phyloP scores from a whole-genome alignment of 345 rosid genomes.

The Leavenworthia alabamica region DNA sequence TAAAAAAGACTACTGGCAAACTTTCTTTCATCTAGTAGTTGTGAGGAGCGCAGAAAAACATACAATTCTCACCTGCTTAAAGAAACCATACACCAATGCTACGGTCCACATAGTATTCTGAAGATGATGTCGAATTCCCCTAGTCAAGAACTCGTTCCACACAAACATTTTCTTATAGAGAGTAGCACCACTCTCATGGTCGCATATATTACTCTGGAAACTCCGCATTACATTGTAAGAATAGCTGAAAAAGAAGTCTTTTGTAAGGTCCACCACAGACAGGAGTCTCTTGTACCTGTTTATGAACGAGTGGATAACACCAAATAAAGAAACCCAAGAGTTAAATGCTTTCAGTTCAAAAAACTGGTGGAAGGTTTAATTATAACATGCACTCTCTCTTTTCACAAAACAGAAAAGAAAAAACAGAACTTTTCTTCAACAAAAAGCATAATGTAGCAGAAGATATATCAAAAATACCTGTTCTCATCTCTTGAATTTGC shows the following conservation, averaged over 20 bases:
- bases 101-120: constrained; percentile 92
- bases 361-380: neutral
- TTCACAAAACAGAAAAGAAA: neutral
- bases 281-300: constrained; percentile 96
- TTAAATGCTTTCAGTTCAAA: neutral
- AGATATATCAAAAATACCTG: constrained; percentile 48
- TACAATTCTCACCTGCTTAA: constrained; percentile 70
- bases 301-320: constrained; percentile 21
- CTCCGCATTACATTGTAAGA: constrained; percentile 90
- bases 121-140: constrained; percentile 81
- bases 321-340: neutral
- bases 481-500: constrained; percentile 59
- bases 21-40: too few species aligned
- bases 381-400: neutral
- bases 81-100: constrained; percentile 92
- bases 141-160: constrained; percentile 96
- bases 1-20: neutral
- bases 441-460: neutral
- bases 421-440: neutral
- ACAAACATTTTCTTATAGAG: constrained; percentile 94
- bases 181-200: constrained; percentile 55
- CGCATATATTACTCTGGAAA: constrained; percentile 79
- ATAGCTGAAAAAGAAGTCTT: constrained; percentile 99
- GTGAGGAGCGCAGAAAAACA: constrained; percentile 19
- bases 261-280: constrained; percentile 82